phyloP scores from a whole-genome alignment of 306 rosid genomes.

The Styphnolobium japonicum region DNA sequence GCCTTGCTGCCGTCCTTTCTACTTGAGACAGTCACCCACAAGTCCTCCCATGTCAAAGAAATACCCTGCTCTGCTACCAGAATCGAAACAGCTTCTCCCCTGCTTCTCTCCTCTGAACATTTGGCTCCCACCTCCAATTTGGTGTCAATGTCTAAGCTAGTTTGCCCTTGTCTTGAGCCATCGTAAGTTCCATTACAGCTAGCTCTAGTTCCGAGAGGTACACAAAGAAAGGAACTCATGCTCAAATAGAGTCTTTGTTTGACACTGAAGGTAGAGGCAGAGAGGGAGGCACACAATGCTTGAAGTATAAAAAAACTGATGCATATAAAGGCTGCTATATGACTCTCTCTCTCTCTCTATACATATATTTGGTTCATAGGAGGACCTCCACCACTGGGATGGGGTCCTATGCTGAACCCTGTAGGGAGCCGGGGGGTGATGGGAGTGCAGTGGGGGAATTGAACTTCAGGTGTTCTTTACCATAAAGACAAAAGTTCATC shows the following conservation, averaged over 20 bases:
- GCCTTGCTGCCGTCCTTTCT: conserved; percentile 18
- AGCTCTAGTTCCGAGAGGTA: background rate
- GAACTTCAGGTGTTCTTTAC: too few relatives aligned
- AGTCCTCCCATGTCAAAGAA: conserved; percentile 45
- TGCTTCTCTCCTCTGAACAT: background rate
- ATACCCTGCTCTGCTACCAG: conserved; percentile 11
- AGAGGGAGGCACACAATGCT: background rate
- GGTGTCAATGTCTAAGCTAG: background rate
- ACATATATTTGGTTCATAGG: too few relatives aligned
- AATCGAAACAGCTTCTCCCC: background rate
- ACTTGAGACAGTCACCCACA: conserved; percentile 32
- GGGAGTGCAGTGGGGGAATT: too few relatives aligned
- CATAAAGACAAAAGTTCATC: too few relatives aligned
- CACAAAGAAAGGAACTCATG: background rate
- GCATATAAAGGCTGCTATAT: background rate
- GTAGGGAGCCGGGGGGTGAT: too few relatives aligned
- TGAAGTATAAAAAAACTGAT: background rate
- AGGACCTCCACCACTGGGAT: too few relatives aligned
- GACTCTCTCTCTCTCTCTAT: too few relatives aligned
- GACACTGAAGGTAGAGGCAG: background rate
- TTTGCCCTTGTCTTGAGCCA: background rate
- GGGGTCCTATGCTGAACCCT: too few relatives aligned
- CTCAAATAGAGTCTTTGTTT: background rate
- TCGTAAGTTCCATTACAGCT: background rate
- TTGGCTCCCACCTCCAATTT: background rate